Evolutionary conservation across 2,329 filamentous ascomycete genomes (phyloP), one percentile per base, ranked within the genome.

Genomic region (Phialophora macrospora): DNA sequence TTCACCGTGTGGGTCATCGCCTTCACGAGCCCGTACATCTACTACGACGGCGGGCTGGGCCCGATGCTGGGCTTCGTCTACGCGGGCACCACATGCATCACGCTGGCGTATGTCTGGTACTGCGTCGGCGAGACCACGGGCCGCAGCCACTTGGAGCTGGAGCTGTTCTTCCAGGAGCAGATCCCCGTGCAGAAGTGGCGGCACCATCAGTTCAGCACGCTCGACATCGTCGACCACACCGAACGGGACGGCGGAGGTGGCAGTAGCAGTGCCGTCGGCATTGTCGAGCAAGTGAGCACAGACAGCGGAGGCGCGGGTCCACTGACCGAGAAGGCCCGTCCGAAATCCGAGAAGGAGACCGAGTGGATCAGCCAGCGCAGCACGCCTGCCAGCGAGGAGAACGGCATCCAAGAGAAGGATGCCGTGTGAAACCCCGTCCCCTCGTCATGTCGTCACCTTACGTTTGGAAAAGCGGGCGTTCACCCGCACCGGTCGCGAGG

Each of bases 91-190:
- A 74, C 74, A 0, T 55, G 72, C 26, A 63, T 74, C 32, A 69
- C 73, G 11, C 54, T 77, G 12, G 64, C 71, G 4, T 77, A 74
- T 65, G 72, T 73, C 11, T 80, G 74, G 74, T 79, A 78, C 68
- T 80, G 78, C 61, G 77, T 79, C 1, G 60, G 64, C 17, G 64
- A 66, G 55, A 60, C 56, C 4, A 78, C 3, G 75, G 55, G 78
- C 1, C 70, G 78, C 7, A 77, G 74, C 60, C 69, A 71, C 17
- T 76, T 80, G 60, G 78, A 81, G 62, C 76, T 81, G 32, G 73
- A 75, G 24, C 67, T 73, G 12, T 76, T 81, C 69, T 81, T 81
- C 67, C 71, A 73, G n/a, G 75, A 79, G 34, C 60, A 66, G 6
- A 73, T 79, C 34, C 75, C 75, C 5, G 75, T 73, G 17, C 65